phyloP scores from a whole-genome alignment of 805 yeast genomes.

The Candida parachauliodes region DNA sequence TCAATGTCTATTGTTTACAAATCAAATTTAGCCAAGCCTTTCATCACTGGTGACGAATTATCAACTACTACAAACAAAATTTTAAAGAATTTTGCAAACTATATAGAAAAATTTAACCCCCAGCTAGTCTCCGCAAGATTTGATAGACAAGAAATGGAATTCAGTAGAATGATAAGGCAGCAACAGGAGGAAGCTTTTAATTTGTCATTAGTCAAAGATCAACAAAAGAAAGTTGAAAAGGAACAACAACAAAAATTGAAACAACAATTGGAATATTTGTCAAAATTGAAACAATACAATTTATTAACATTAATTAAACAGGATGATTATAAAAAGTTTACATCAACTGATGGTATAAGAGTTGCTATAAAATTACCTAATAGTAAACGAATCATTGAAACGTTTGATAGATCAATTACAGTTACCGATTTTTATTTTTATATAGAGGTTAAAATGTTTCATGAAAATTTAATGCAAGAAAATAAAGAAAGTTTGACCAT shows the following conservation, averaged over 20 bases:
- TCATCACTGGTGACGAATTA: constrained; percentile 18
- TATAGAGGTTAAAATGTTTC: constrained; percentile 40
- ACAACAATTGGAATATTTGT: constrained; percentile 14
- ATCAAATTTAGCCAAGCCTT: constrained; percentile 19
- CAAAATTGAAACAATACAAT: constrained; percentile 9
- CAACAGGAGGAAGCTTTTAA: constrained; percentile 42
- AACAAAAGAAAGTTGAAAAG: constrained; percentile 47
- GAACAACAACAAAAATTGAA: constrained; percentile 15
- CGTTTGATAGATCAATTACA: constrained; percentile 36
- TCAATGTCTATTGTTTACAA: constrained; percentile 38
- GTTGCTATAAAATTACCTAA: constrained; percentile 55
- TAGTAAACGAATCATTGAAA: constrained; percentile 48
- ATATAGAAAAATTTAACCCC: constrained; percentile 30
- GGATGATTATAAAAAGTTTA: background rate
- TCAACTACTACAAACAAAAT: constrained; percentile 23
- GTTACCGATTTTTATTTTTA: constrained; percentile 48
- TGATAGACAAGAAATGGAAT: constrained; percentile 40
- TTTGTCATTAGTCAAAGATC: constrained; percentile 47
- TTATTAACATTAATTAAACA: constrained; percentile 3
- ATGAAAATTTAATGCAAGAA: constrained; percentile 12
- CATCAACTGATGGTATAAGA: constrained; percentile 10
- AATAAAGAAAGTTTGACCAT: constrained; percentile 7
- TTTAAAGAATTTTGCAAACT: constrained; percentile 19
- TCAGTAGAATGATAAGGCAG: constrained; percentile 34
- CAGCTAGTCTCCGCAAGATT: constrained; percentile 34